phyloP scores from a whole-genome alignment of 306 rosid species.

The Lupinus albus region DNA sequence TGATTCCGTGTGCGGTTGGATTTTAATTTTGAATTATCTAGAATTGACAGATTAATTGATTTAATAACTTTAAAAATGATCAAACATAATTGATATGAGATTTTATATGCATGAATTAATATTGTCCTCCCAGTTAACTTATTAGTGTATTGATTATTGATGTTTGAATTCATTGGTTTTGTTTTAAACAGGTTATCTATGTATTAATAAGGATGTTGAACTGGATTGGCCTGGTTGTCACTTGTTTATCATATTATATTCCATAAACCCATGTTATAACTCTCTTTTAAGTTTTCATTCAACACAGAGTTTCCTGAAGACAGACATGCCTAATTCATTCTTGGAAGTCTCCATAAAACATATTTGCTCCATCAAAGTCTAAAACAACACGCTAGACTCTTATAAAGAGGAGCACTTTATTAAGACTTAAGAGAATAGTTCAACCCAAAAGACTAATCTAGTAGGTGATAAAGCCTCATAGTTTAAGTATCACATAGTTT shows the following conservation, averaged over 20 bases:
- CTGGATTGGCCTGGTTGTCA: conserved; percentile 70
- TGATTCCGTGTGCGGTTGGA: background rate
- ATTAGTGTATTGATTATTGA: background rate
- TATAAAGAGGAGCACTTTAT: too few relatives aligned
- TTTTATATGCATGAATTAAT: background rate
- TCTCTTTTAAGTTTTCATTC: too few relatives aligned
- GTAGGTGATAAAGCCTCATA: too few relatives aligned
- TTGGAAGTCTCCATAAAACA: too few relatives aligned
- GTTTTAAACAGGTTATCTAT: conserved; percentile 57
- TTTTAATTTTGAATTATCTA: background rate
- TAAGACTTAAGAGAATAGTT: too few relatives aligned
- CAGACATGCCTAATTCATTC: too few relatives aligned
- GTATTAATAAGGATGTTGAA: conserved; percentile 66
- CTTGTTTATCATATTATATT: conserved; percentile 59
- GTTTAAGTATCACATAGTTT: too few relatives aligned
- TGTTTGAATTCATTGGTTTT: background rate
- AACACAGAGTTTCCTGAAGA: too few relatives aligned
- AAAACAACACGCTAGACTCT: too few relatives aligned
- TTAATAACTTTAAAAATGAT: background rate
- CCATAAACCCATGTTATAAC: conserved; percentile 31
- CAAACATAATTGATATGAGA: background rate
- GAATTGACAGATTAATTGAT: conserved; percentile 12
- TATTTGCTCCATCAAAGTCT: too few relatives aligned
- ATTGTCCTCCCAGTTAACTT: too few relatives aligned
- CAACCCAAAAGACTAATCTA: too few relatives aligned